Percentiles rank a stretch among this genome's conserved stretches.
Evolutionary conservation across 805 yeast species (phyloP).

Genomic region (Ogataea glucozyma): DNA sequence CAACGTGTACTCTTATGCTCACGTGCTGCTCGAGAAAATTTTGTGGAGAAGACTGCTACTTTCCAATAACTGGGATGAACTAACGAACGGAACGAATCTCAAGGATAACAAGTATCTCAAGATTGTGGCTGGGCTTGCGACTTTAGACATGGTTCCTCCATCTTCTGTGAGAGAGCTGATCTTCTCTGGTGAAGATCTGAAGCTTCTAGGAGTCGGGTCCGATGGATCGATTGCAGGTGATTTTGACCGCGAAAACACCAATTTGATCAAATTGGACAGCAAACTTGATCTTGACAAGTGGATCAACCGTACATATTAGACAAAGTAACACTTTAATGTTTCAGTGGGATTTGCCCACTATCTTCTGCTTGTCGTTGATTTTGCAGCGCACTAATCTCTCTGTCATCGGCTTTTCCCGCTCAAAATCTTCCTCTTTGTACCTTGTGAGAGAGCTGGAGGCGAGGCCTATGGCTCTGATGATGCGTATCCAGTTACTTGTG

Average conservation of each 20-base stretch:
- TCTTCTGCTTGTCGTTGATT: slow-evolving; percentile 42
- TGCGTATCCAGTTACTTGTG: slow-evolving; percentile 65
- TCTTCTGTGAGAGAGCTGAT: slow-evolving; percentile 13
- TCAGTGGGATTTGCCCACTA: slow-evolving; percentile 15
- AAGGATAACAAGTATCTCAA: slow-evolving; percentile 18
- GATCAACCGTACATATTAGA: slow-evolving; percentile 24
- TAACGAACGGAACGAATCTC: slow-evolving; percentile 24
- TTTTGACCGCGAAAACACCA: slow-evolving; percentile 14
- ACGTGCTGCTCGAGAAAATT: slow-evolving; percentile 30
- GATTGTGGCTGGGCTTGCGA: slow-evolving; percentile 16
- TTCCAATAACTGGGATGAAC: slow-evolving; percentile 51
- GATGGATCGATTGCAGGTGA: slow-evolving; percentile 10
- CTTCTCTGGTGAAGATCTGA: slow-evolving; percentile 18
- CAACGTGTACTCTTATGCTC: slow-evolving; percentile 10
- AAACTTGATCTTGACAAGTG: slow-evolving; percentile 29
- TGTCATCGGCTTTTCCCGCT: slow-evolving; percentile 53
- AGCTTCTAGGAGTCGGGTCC: slow-evolving; percentile 7
- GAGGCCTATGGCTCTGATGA: slow-evolving; percentile 58
- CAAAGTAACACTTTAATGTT: background rate
- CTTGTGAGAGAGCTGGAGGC: slow-evolving; percentile 55
- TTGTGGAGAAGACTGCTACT: slow-evolving; percentile 64
- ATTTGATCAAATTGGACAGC: slow-evolving; percentile 21
- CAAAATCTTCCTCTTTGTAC: slow-evolving; percentile 45
- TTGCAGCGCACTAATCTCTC: slow-evolving; percentile 65
- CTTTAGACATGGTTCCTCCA: slow-evolving; percentile 14